These are phyloP conservation scores for Aspergillus hiratsukae DNA, from an alignment of 2,329 filamentous ascomycete genomes.

Conservation along the genomic window DNA sequence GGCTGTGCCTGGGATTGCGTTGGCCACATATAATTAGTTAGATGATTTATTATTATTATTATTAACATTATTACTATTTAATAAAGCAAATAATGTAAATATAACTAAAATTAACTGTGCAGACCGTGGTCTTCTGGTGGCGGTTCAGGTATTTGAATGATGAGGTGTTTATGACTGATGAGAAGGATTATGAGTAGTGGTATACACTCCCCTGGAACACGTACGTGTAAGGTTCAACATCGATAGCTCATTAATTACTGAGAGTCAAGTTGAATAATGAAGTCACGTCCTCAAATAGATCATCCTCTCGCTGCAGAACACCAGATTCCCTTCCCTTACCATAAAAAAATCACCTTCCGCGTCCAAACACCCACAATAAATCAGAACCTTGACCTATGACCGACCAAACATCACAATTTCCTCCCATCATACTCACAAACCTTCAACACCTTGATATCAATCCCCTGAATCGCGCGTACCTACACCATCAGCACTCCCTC, in stretches of 20 bases:
- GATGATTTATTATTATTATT: no score
- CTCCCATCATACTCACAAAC: slow-evolving; percentile 20
- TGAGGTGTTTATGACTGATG: slow-evolving; percentile 43
- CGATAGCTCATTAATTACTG: no score
- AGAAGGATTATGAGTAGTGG: slow-evolving; percentile 8
- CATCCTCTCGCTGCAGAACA: no score
- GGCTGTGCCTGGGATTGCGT: slow-evolving; percentile 47
- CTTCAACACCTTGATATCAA: slow-evolving; percentile 24
- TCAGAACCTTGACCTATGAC: no score
- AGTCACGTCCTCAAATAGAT: no score
- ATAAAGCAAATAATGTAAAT: no score
- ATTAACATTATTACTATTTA: no score
- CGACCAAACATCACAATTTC: neutral
- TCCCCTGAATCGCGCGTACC: slow-evolving; percentile 22
- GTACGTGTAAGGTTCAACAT: no score
- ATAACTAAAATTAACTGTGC: no score
- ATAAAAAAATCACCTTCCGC: neutral
- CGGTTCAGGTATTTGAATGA: slow-evolving; percentile 45
- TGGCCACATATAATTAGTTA: no score
- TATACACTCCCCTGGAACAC: neutral
- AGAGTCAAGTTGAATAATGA: no score
- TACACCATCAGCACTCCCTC: slow-evolving; percentile 1
- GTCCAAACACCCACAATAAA: neutral
- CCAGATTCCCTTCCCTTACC: no score
- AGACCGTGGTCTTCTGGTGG: slow-evolving; percentile 48